phyloP scores from a whole-genome alignment of 2,329 filamentous ascomycete genomes.

The Ilyonectria robusta region DNA sequence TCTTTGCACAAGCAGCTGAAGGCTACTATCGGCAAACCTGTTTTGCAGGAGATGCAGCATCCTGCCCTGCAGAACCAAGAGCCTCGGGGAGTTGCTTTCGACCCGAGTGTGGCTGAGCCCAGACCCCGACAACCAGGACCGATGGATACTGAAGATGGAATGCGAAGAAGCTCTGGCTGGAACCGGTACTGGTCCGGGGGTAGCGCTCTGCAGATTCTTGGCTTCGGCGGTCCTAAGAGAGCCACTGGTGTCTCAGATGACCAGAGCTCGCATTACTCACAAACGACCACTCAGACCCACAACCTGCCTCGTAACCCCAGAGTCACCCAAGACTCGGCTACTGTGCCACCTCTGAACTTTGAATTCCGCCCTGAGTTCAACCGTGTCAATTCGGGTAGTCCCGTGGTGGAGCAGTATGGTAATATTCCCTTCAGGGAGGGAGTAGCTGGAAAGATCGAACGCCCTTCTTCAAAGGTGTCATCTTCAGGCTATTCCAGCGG shows the following conservation, averaged over 20 bases:
- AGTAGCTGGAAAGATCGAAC: constrained; percentile 73
- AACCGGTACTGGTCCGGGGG: constrained; percentile 84
- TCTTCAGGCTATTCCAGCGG: constrained; percentile 75
- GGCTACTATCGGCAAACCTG: constrained; percentile 73
- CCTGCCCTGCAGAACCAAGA: constrained; percentile 56
- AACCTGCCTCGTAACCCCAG: constrained; percentile 52
- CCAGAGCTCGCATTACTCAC: constrained; percentile 69
- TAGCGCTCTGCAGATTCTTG: constrained; percentile 76
- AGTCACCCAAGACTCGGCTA: constrained; percentile 76
- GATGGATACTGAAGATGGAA: constrained; percentile 57
- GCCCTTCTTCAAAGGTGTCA: constrained; percentile 66
- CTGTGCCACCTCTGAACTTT: constrained; percentile 78
- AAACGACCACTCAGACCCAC: constrained; percentile 34
- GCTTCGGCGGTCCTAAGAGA: constrained; percentile 66
- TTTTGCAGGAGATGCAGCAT: constrained; percentile 60
- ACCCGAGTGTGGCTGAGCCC: constrained; percentile 52
- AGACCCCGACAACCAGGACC: constrained; percentile 52
- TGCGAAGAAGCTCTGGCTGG: constrained; percentile 79
- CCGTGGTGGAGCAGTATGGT: constrained; percentile 74
- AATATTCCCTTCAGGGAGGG: constrained; percentile 68
- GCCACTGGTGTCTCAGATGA: constrained; percentile 68
- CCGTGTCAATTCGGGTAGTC: constrained; percentile 78
- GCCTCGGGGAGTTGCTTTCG: constrained; percentile 59
- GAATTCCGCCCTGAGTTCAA: constrained; percentile 75
- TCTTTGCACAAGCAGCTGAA: constrained; percentile 76